Conservation (phyloP, 495 filamentous ascomycete species). For the Talaromyces liani region DNA sequence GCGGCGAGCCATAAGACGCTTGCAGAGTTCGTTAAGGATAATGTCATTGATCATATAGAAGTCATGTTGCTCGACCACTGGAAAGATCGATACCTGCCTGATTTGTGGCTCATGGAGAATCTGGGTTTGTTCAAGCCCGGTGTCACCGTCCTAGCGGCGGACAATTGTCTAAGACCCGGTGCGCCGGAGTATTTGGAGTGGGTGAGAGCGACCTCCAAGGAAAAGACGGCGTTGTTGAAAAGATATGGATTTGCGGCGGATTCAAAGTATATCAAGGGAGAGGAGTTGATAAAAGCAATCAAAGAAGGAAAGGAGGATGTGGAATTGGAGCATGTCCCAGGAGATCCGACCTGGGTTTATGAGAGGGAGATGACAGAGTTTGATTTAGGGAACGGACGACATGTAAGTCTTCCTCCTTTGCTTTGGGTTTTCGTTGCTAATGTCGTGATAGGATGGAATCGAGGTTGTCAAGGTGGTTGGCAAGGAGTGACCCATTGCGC, state of each 20-base stretch:
- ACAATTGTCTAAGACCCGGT: slow-evolving; percentile 68
- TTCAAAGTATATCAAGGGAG: neutral
- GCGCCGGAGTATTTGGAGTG: slow-evolving; percentile 68
- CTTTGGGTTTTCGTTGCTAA: neutral
- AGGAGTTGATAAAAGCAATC: slow-evolving; percentile 24
- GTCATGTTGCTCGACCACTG: slow-evolving; percentile 70
- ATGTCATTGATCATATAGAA: slow-evolving; percentile 50
- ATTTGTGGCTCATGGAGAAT: slow-evolving; percentile 67
- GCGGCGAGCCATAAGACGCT: slow-evolving; percentile 57
- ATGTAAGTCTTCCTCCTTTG: slow-evolving; percentile 9
- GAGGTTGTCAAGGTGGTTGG: slow-evolving; percentile 16
- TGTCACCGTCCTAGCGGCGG: slow-evolving; percentile 55
- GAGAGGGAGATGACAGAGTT: slow-evolving; percentile 15
- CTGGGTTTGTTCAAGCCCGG: slow-evolving; percentile 53
- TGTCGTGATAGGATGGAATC: slow-evolving; percentile 12
- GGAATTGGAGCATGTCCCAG: slow-evolving; percentile 13
- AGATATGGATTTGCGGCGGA: neutral
- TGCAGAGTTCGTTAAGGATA: slow-evolving; percentile 42
- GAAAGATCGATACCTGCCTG: slow-evolving; percentile 61
- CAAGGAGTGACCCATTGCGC: neutral
- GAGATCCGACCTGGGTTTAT: slow-evolving; percentile 15
- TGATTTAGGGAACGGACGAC: slow-evolving; percentile 12
- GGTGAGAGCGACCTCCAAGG: slow-evolving; percentile 38
- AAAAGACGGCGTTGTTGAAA: slow-evolving; percentile 17
- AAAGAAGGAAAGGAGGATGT: slow-evolving; percentile 10